These are phyloP conservation scores for Ichthyophonus hoferi DNA, from an alignment of 208 protist species.

Conservation along the genomic window DNA sequence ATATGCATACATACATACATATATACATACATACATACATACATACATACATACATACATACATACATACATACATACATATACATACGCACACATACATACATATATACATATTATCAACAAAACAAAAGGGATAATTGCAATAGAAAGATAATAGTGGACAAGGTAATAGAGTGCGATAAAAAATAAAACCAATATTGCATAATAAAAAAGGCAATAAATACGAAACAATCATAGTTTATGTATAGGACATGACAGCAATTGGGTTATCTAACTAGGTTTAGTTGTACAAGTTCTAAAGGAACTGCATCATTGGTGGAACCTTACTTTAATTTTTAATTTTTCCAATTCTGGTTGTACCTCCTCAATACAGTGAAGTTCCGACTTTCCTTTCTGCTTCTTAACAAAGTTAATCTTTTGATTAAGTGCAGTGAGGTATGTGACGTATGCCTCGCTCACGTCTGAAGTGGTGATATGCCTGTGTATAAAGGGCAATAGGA, in stretches of 20 bases:
- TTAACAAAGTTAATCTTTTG: constrained; percentile 38
- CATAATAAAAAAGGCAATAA: not conserved
- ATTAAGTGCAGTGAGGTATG: constrained; percentile 34
- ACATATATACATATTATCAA: too few relatives aligned
- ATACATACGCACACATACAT: too few relatives aligned
- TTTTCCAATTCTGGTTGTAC: constrained; percentile 45
- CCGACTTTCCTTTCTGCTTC: not conserved
- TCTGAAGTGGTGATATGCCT: not conserved
- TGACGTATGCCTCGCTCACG: constrained; percentile 19
- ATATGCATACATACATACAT: not conserved
- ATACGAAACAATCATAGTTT: not conserved
- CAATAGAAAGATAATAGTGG: too few relatives aligned
- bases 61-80: not conserved
- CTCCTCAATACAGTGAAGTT: not conserved
- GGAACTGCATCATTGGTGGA: not conserved
- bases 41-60: not conserved
- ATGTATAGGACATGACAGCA: too few relatives aligned
- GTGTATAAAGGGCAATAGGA: not conserved
- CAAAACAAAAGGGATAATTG: too few relatives aligned
- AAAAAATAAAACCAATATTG: not conserved
- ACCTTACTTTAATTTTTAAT: constrained; percentile 30
- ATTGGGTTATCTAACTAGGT: too few relatives aligned
- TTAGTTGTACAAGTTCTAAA: too few relatives aligned
- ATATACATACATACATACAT: not conserved
- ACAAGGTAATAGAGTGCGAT: too few relatives aligned